phyloP scores from a whole-genome alignment of 2,329 filamentous ascomycete genomes.

The Tolypocladium album region DNA sequence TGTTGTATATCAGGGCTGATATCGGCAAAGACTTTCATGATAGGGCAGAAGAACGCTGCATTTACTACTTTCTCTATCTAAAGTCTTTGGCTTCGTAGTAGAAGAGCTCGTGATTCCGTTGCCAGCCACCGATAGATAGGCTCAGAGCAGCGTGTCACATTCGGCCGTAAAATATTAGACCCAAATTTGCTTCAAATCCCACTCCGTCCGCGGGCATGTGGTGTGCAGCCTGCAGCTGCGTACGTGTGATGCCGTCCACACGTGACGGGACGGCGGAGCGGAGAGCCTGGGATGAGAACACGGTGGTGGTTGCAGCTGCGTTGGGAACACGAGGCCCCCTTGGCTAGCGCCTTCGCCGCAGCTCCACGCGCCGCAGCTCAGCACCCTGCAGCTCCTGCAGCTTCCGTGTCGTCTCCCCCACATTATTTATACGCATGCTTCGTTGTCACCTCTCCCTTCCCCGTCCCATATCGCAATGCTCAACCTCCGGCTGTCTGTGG shows the following conservation, averaged over 20 bases:
- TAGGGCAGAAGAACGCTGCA: too few relatives aligned
- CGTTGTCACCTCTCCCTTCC: not conserved
- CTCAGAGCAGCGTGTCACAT: too few relatives aligned
- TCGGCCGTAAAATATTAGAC: too few relatives aligned
- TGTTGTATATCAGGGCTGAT: too few relatives aligned
- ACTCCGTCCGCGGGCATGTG: too few relatives aligned
- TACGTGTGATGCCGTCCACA: not conserved
- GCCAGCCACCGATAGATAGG: too few relatives aligned
- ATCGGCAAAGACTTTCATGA: too few relatives aligned
- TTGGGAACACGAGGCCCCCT: not conserved
- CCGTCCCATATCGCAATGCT: not conserved
- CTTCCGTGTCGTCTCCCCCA: not conserved
- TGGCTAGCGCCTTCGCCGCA: not conserved
- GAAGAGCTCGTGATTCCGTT: too few relatives aligned
- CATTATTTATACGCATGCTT: not conserved
- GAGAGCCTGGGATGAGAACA: not conserved
- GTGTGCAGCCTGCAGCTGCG: not conserved
- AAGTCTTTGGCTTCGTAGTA: too few relatives aligned
- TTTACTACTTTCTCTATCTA: too few relatives aligned
- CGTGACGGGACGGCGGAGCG: not conserved
- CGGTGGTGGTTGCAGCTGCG: not conserved
- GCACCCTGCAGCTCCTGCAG: not conserved
- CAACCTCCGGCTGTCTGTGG: not conserved
- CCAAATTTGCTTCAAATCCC: too few relatives aligned
- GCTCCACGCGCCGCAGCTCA: not conserved